phyloP scores from a whole-genome alignment of 106 monocot genomes.

The Allium cepa region DNA sequence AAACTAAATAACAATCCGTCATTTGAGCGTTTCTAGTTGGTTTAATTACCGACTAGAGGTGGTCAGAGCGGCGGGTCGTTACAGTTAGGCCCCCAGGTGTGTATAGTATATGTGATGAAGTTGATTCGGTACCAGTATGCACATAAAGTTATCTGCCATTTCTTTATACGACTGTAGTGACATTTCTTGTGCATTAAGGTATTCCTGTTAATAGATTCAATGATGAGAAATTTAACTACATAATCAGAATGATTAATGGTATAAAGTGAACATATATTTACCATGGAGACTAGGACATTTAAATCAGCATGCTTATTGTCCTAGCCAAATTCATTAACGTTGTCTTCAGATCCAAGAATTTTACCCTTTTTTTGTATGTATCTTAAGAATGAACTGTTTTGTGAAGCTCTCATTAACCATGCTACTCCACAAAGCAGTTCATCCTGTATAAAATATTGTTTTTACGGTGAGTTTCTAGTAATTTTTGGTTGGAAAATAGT shows the following conservation, averaged over 20 bases:
- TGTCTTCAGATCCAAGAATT: constrained; percentile 69
- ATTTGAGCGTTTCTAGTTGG: too few species aligned
- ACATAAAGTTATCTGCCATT: constrained; percentile 90
- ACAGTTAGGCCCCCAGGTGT: constrained; percentile 79
- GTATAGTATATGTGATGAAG: constrained; percentile 64
- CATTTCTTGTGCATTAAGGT: constrained; percentile 49
- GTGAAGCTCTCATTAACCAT: constrained; percentile 73
- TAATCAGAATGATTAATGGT: not conserved
- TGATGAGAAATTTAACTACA: not conserved
- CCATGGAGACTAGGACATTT: constrained; percentile 82
- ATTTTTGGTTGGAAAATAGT: too few species aligned
- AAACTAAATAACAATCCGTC: too few species aligned
- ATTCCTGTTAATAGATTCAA: constrained; percentile 33
- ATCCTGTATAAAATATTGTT: constrained; percentile 27
- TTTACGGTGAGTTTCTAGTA: too few species aligned
- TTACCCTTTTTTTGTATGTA: constrained; percentile 86
- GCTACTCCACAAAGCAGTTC: constrained; percentile 92
- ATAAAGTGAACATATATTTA: not conserved
- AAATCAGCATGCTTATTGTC: constrained; percentile 97
- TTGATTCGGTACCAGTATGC: constrained; percentile 71
- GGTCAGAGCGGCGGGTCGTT: too few species aligned
- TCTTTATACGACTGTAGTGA: constrained; percentile 82
- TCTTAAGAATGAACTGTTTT: constrained; percentile 39
- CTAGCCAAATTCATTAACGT: constrained; percentile 90
- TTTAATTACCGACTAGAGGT: too few species aligned